Base-by-base conservation (phyloP, 768 basidiomycete genomes). In the Auricularia cornea region DNA sequence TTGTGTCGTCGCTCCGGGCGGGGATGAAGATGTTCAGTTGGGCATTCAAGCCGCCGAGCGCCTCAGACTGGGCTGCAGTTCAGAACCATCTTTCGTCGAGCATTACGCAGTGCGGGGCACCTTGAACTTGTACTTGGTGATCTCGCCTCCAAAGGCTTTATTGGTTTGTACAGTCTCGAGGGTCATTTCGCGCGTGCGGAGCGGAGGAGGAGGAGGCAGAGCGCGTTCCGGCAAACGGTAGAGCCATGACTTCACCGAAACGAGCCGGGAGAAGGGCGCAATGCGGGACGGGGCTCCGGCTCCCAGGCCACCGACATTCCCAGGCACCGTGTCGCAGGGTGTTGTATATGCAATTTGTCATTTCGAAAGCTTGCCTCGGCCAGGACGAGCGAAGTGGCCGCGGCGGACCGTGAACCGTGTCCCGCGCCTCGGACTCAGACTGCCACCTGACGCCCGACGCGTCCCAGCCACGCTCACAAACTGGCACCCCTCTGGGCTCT, bases 1-100 rank as follows among this genome's bases (percentile, higher is more conserved):
- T 71, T 10, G 73, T 73, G 18, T 73, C 60, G 29, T 73, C 66
- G 1, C 86, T 81, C 59, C 83, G 81, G 12, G 78, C 77, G 2
- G 97, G 96, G 5, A 98, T 70, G 76, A 91, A 99, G 67, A 98
- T 75, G 74, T 98, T 98, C 81, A 98, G 92, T 56, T 85, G 79
- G 5, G 95, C 82, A 63, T 81, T 72, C 16, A 86, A 79, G 59
- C 84, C 87, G 38, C 91, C 91, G 8, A 89, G 84, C 3, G 80
- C 84, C 38, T 78, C 76, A 51, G 90, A 90, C 92, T 93, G 68
- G n/a, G 38, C 40, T 28, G 26, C 11, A 18, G 40, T 20, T 57
- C 60, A 51, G 35, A 18, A 51, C 26, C 32, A 40, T 52, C 30
- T 3, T 8, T 38, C n/a, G 38, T 10, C 14, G 20, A 12, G 23